Evolutionary conservation across 2,329 filamentous ascomycete species (phyloP).

Genomic region (Stemphylium vesicarium): DNA sequence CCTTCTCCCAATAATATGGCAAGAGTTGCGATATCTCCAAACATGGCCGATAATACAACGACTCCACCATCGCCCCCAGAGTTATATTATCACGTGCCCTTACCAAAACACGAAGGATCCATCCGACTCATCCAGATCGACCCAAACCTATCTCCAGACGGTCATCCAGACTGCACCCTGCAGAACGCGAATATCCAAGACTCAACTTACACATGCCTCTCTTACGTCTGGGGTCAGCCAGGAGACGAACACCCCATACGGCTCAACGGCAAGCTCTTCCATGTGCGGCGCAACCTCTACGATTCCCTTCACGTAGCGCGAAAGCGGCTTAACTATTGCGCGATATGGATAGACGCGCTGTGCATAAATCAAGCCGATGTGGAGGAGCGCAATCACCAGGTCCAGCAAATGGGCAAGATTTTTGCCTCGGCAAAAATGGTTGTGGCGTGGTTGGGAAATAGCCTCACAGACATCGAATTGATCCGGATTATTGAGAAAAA

Average conservation of each 20-base stretch:
- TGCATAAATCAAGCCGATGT: constrained; percentile 35
- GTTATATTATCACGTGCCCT: no score
- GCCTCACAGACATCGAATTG: no score
- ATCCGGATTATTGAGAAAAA: no score
- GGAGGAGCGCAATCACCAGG: constrained; percentile 20
- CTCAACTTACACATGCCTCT: constrained; percentile 14
- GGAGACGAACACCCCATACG: background rate
- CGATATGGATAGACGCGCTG: constrained; percentile 36
- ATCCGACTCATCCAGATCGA: no score
- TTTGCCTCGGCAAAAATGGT: constrained; percentile 10
- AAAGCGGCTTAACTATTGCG: background rate
- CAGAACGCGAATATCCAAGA: no score
- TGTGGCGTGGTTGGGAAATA: constrained; percentile 24
- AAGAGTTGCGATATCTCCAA: no score
- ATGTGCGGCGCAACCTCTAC: constrained; percentile 15
- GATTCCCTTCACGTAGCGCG: constrained; percentile 9
- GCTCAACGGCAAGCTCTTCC: constrained; percentile 6
- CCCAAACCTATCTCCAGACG: no score
- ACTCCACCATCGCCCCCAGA: no score
- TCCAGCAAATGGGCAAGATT: constrained; percentile 21
- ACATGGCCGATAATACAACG: no score
- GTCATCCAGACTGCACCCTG: no score
- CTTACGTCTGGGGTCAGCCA: constrained; percentile 16
- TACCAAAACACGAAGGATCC: no score
- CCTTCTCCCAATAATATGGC: no score